phyloP scores from a whole-genome alignment of 1,284 basidiomycete genomes.

The Cryptococcus maquisensis region DNA sequence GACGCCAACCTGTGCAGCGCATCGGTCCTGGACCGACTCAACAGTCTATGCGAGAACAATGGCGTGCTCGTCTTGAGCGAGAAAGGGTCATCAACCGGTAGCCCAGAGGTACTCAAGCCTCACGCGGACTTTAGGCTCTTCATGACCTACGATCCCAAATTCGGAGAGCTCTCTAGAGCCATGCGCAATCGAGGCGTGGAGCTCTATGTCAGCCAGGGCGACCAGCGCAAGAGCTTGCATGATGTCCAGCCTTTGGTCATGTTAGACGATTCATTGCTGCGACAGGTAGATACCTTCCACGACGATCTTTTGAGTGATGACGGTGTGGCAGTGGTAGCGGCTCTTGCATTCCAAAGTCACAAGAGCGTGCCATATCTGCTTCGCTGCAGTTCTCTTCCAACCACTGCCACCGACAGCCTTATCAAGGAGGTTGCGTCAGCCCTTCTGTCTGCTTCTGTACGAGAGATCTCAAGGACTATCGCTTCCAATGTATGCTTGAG shows the following conservation, averaged over 20 bases:
- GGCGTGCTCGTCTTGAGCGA: slow-evolving; percentile 83
- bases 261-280: slow-evolving; percentile 16
- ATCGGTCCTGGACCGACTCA: slow-evolving; percentile 93
- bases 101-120: slow-evolving; percentile 70
- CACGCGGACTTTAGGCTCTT: slow-evolving; percentile 88
- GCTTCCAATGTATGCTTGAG: not conserved
- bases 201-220: slow-evolving; percentile 51
- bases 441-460: not conserved
- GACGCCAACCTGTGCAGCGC: slow-evolving; percentile 93
- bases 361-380: not conserved
- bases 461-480: not conserved
- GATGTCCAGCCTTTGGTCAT: slow-evolving; percentile 1
- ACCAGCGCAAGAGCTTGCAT: not conserved
- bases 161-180: slow-evolving; percentile 92
- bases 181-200: slow-evolving; percentile 99
- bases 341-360: too few species aligned
- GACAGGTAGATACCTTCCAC: not conserved
- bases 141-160: slow-evolving; percentile 86
- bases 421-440: not conserved
- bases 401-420: not conserved
- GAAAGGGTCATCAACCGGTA: slow-evolving; percentile 75
- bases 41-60: slow-evolving; percentile 87
- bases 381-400: not conserved
- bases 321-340: too few species aligned
- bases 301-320: too few species aligned